Percentiles rank a stretch among this genome's conserved stretches.
Conservation (phyloP, 2,329 filamentous ascomycete genomes). For the Amauroascus verrucosus region DNA sequence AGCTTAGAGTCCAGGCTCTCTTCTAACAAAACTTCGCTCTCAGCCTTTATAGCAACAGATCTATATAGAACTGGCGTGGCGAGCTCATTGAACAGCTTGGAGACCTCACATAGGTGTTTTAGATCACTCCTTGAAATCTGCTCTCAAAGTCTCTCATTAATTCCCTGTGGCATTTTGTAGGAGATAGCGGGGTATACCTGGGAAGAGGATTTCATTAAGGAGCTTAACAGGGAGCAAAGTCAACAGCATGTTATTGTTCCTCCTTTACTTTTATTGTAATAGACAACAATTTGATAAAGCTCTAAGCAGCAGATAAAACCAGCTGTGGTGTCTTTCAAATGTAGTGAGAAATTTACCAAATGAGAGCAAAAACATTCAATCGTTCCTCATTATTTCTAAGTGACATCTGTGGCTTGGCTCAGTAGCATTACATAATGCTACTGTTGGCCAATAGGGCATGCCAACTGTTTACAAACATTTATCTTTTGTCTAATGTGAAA, state of each 20-base stretch:
- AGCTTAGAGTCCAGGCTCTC: neutral
- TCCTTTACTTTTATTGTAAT: no score
- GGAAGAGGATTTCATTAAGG: constrained; percentile 1
- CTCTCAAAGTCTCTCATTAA: neutral
- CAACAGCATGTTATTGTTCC: neutral
- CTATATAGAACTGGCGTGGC: neutral
- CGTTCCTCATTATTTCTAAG: no score
- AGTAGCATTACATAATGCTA: no score
- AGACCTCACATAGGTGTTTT: neutral
- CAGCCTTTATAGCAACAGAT: constrained; percentile 1
- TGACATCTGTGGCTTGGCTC: no score
- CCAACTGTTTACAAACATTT: no score
- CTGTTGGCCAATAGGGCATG: no score
- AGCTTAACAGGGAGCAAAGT: constrained; percentile 1
- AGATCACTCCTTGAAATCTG: constrained; percentile 2
- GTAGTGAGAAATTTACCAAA: no score
- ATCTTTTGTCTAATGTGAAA: no score
- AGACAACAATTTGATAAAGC: no score
- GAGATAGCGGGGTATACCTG: neutral
- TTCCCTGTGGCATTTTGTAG: neutral
- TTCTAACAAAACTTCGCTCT: neutral
- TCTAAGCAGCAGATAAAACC: no score
- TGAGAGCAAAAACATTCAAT: no score
- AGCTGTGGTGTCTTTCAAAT: no score
- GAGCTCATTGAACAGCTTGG: constrained; percentile 1